A percentile compares a stretch with the other conserved stretches of the same genome.
Evolutionary conservation across 805 yeast species (phyloP).

Genomic region (Ogataea dorogensis): DNA sequence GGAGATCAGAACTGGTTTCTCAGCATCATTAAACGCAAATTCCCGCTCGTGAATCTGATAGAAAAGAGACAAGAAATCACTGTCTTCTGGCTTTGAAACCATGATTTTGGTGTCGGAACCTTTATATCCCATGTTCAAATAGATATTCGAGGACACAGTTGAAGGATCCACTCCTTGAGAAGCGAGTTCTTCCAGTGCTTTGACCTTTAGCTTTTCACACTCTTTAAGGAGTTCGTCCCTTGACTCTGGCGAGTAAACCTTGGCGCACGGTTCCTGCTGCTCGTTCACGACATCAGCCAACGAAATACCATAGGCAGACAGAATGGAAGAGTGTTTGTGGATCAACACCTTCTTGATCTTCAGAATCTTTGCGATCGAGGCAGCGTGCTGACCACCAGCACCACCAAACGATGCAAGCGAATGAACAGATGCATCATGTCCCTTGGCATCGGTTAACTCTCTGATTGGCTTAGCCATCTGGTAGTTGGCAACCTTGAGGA

Average conservation of each 20-base stretch:
- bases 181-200: conserved; percentile 27
- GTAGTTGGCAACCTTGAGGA: conserved; percentile 75
- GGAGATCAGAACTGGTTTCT: conserved; percentile 57
- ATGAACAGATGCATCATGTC: conserved; percentile 61
- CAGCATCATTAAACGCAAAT: conserved; percentile 59
- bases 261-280: conserved; percentile 30
- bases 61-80: conserved; percentile 44
- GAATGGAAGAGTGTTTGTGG: conserved; percentile 60
- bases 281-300: conserved; percentile 45
- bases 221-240: conserved; percentile 10
- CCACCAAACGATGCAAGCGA: conserved; percentile 80
- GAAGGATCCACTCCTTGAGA: conserved; percentile 13
- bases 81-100: conserved; percentile 39
- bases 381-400: conserved; percentile 87
- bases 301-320: conserved; percentile 57
- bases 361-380: conserved; percentile 64
- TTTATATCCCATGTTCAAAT: conserved; percentile 67
- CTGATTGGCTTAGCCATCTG: conserved; percentile 84
- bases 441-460: conserved; percentile 76
- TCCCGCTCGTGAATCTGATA: conserved; percentile 55
- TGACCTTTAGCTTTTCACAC: conserved; percentile 21
- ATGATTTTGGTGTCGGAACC: conserved; percentile 81
- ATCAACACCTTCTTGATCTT: conserved; percentile 65
- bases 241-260: conserved; percentile 16
- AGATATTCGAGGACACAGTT: conserved; percentile 15